Evolutionary conservation across 2,329 filamentous ascomycete genomes (phyloP), one percentile per base, ranked within the genome.

Genomic region (Talaromyces sp.): DNA sequence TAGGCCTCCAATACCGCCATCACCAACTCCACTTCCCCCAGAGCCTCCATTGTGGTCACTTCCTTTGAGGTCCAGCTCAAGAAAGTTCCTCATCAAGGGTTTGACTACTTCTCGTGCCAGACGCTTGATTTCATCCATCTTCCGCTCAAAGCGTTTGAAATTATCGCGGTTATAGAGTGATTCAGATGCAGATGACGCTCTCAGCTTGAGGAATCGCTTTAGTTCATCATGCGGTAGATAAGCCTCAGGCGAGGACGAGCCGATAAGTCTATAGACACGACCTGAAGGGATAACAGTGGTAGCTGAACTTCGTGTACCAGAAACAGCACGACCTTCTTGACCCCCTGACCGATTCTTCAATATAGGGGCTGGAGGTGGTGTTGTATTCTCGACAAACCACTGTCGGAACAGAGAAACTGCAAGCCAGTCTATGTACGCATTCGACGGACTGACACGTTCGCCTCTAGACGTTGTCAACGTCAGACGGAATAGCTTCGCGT

Each of bases 381-480:
- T 90, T 4, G 91, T 96, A 76, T 93, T 94, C 72, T 97, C 93
- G 3, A 92, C 92, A 6, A 97, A 83, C 93, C 93, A 97, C 77
- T 97, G 92, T 3, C 94, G 86, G 79, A 97, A 98, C 13, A 97
- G 82, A 49, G 88, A 91, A 58, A 97, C 87, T 19, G 88, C 92
- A 6, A 97, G 86, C 93, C 93, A 97, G 78, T 96, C 92, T 25
- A 97, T 83, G 76, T 93, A 97, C 63, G 88, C 88, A 59, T 89
- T 95, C 22, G 83, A 82, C 0, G 94, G 94, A 2, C 85, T 89
- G 53, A 97, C 91, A 63, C 92, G 87, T 74, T 97, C 93, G 63
- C 93, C 94, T 68, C 89, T 84, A 11, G 88, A 86, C 22, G 91
- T 97, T 3, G 88, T 91, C 8, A 97, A 83, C 0, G 86, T 91